Conservation (phyloP, 495 filamentous ascomycete genomes). For the Xylaria curta region DNA sequence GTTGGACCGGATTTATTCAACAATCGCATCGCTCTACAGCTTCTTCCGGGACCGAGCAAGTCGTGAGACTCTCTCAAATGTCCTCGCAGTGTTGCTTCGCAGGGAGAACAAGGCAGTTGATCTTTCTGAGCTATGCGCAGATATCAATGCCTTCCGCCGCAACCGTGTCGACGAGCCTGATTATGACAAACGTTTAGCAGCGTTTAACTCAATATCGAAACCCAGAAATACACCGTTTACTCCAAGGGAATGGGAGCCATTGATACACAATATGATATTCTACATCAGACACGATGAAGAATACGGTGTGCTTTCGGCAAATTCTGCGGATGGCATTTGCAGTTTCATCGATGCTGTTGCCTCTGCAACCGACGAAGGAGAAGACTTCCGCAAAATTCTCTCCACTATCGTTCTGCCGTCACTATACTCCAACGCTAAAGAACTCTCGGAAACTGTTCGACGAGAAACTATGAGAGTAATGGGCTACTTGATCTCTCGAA, state of each 20-base stretch:
- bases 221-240: slow-evolving; percentile 59
- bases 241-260: slow-evolving; percentile 85
- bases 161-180: slow-evolving; percentile 81
- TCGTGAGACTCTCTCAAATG: slow-evolving; percentile 71
- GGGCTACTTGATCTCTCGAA: slow-evolving; percentile 74
- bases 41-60: slow-evolving; percentile 83
- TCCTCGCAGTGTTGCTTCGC: slow-evolving; percentile 71
- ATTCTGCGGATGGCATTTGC: slow-evolving; percentile 79
- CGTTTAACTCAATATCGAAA: slow-evolving; percentile 76
- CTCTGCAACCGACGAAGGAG: slow-evolving; percentile 48
- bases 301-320: slow-evolving; percentile 77
- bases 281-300: slow-evolving; percentile 89
- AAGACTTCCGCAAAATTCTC: slow-evolving; percentile 56
- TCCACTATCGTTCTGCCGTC: slow-evolving; percentile 71
- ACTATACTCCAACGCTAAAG: slow-evolving; percentile 73
- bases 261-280: slow-evolving; percentile 88
- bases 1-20: slow-evolving; percentile 63
- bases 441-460: slow-evolving; percentile 82
- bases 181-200: slow-evolving; percentile 78
- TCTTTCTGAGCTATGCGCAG: slow-evolving; percentile 75
- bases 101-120: slow-evolving; percentile 62
- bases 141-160: slow-evolving; percentile 77
- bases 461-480: slow-evolving; percentile 79
- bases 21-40: slow-evolving; percentile 77
- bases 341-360: slow-evolving; percentile 72